These are phyloP conservation scores for Epicoccum sorghinum DNA, from an alignment of 2,329 filamentous ascomycete genomes.

Conservation along the genomic window DNA sequence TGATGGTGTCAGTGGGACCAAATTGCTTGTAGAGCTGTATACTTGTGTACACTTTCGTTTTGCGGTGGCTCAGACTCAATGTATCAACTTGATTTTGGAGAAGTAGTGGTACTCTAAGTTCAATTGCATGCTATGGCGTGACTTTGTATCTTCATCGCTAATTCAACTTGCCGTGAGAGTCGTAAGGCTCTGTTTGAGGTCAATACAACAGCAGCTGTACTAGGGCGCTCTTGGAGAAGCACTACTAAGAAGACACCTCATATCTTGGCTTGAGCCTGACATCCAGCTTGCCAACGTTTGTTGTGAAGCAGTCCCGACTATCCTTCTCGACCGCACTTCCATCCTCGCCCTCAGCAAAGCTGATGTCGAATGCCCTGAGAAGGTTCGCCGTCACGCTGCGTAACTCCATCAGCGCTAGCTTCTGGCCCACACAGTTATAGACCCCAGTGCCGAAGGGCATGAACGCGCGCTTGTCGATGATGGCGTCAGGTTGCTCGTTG, in stretches of 20 bases:
- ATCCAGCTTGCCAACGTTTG: slow-evolving; percentile 39
- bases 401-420: slow-evolving; percentile 69
- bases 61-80: no score
- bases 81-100: no score
- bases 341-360: slow-evolving; percentile 35
- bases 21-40: slow-evolving; percentile 48
- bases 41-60: no score
- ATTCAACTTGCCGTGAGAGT: no score
- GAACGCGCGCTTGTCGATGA: slow-evolving; percentile 61
- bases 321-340: slow-evolving; percentile 26
- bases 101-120: no score
- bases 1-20: slow-evolving; percentile 47
- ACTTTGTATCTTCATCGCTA: no score
- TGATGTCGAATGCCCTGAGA: slow-evolving; percentile 65
- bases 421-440: slow-evolving; percentile 74
- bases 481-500: slow-evolving; percentile 24
- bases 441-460: slow-evolving; percentile 73
- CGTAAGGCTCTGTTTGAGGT: neutral
- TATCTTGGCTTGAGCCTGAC: slow-evolving; percentile 23
- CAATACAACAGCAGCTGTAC: neutral
- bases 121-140: neutral
- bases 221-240: neutral
- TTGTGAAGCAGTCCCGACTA: slow-evolving; percentile 38
- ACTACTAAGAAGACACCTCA: neutral
- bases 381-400: slow-evolving; percentile 65